Evolutionary conservation across 305 asterid genomes (phyloP), one percentile per base, ranked within the genome.

Genomic region (Fraxinus greggii): DNA sequence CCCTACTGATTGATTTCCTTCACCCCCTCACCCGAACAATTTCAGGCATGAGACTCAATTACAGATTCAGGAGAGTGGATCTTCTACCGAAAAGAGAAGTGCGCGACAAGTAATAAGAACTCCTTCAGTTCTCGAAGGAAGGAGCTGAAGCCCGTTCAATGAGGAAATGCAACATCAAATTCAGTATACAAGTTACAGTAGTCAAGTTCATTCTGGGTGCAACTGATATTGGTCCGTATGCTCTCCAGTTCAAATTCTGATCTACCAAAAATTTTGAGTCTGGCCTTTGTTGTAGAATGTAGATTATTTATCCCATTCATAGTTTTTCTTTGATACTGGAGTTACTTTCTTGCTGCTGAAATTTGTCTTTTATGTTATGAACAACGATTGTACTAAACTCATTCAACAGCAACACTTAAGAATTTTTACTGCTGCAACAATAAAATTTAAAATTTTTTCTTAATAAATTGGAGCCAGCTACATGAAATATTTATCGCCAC

Each of bases 61-160:
- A 94, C 81, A 88, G 99, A 90, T 90, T 85, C 86, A 84, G 97
- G 86, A 88, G 99, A 90, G 76, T 79, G 75, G 98, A 96, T 86
- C 84, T 96, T 76, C 97, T 96, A 45, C 99, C 99, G 1, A 96
- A 91, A 86, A 88, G 91, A 61, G 98, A 91, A 83, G 83, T 78
- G 67, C 95, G 86, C 7, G 95, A 92, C 83, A 94, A 89, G 84
- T 94, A 87, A 91, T 42, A 79, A 24, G 38, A 63, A 21, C 3
- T 78, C 32, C 15, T 33, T 5, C 2, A 70, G 40, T 70, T 15
- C 9, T 13, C 0, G 17, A 65, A 26, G 15, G 6, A n/a, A 70
- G 24, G 42, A 31, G 76, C 42, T 70, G 38, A 69, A 69, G 12
- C 26, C 24, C 40, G 1, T 70, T 31, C 26, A 7, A 70, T 5